phyloP scores from a whole-genome alignment of 2,329 filamentous ascomycete species.

The Talaromyces verruculosus region DNA sequence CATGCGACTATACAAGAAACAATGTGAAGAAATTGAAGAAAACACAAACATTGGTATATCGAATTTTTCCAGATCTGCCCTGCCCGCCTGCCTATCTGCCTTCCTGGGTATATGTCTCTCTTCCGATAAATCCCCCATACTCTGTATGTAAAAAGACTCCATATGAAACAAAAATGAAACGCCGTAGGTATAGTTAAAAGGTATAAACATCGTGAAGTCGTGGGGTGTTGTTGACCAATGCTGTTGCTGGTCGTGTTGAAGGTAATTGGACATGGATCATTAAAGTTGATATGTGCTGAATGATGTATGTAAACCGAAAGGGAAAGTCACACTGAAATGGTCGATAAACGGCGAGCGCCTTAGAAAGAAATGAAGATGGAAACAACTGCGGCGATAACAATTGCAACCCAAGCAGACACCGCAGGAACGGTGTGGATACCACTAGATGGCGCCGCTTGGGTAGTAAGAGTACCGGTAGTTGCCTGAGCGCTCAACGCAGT shows the following conservation, averaged over 20 bases:
- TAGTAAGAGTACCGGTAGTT: neutral
- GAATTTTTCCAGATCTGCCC: neutral
- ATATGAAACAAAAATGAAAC: neutral
- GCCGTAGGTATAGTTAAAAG: neutral
- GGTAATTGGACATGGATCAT: neutral
- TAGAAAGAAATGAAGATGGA: neutral
- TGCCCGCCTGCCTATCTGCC: neutral
- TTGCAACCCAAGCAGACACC: neutral
- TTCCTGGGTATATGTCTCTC: neutral
- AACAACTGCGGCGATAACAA: neutral
- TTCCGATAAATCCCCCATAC: neutral
- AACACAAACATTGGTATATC: neutral
- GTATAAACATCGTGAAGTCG: neutral
- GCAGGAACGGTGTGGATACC: neutral
- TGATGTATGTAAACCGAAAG: neutral
- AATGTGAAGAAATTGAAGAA: neutral
- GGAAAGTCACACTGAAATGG: neutral
- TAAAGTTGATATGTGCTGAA: neutral
- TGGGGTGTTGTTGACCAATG: neutral
- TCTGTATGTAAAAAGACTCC: neutral
- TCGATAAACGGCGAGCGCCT: no score
- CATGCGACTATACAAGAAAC: neutral
- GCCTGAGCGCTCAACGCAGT: neutral
- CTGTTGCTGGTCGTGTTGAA: neutral
- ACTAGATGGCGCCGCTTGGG: neutral